Evolutionary conservation across 2,329 filamentous ascomycete species (phyloP), one percentile per base, ranked within the genome.

Genomic region (Aspergillus pseudoterreus): DNA sequence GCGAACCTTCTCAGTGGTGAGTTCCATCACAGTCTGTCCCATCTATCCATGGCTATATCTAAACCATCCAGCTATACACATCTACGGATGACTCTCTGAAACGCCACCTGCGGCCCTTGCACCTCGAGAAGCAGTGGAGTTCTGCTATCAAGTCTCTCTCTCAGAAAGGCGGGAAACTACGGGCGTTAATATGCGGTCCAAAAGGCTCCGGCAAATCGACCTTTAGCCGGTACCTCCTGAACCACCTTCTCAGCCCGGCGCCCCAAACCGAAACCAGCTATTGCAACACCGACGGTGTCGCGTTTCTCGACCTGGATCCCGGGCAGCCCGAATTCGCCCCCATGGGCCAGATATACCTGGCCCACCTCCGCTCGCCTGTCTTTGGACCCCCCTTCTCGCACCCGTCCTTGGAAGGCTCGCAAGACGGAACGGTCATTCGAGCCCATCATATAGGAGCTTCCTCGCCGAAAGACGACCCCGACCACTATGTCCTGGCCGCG

Each of bases 121-220:
- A 76, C 57, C 62, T 74, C 19, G 68, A 73, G 17, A 73, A 71
- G 47, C 68, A 73, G 62, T 75, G 73, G 73, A 74, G 71, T 48
- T 60, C 66, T 8, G 66, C 68, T 12, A 77, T 72, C 58, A 77
- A 71, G 62, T 69, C 69, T 32, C 68, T 72, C 47, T 76, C 69
- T 47, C 70, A 64, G 53, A 74, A 61, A 58, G 71, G 63, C 56
- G 71, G 63, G 50, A 64, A 55, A 56, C 66, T 67, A 46, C 65
- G 64, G 51, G 73, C 79, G 6, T 63, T 84, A 45, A 66, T 82
- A 6, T 78, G 79, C 49, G 82, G 82, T 5, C 72, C 78, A 6
- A 79, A 83, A 55, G 75, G 72, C 0, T 77, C 80, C 21, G 82
- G 82, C 21, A 84, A 85, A 62, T 84, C 82, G 8, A 84, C 80